These are phyloP conservation scores for Rutstroemia sp. DNA, from an alignment of 2,329 filamentous ascomycete genomes.

Conservation along the genomic window DNA sequence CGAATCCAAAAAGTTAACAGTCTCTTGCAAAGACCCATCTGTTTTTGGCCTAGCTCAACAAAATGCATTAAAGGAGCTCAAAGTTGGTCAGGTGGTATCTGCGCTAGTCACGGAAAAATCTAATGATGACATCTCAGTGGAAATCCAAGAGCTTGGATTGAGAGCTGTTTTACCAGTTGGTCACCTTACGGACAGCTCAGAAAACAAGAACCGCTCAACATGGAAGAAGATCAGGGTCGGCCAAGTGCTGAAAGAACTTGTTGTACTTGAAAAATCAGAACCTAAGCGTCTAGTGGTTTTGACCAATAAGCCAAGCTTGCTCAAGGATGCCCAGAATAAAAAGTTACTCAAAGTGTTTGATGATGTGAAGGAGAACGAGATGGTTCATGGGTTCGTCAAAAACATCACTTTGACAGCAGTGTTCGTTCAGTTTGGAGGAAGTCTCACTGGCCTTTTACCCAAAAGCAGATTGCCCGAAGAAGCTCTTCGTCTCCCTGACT, in stretches of 20 bases:
- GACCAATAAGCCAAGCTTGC: slow-evolving; percentile 74
- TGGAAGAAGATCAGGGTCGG: slow-evolving; percentile 79
- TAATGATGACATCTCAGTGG: slow-evolving; percentile 67
- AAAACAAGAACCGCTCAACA: slow-evolving; percentile 67
- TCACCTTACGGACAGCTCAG: slow-evolving; percentile 80
- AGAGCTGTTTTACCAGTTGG: slow-evolving; percentile 70
- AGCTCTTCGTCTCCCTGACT: slow-evolving; percentile 58
- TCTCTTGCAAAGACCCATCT: slow-evolving; percentile 88
- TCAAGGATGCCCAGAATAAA: slow-evolving; percentile 66
- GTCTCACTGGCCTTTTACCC: slow-evolving; percentile 70
- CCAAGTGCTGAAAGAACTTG: slow-evolving; percentile 72
- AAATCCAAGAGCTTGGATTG: slow-evolving; percentile 65
- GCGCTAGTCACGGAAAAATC: slow-evolving; percentile 79
- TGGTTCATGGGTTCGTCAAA: slow-evolving; percentile 72
- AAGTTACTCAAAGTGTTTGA: slow-evolving; percentile 65
- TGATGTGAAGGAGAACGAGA: slow-evolving; percentile 60
- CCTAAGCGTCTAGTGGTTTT: slow-evolving; percentile 68
- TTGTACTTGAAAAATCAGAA: slow-evolving; percentile 80
- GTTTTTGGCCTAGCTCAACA: slow-evolving; percentile 70
- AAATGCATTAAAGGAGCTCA: slow-evolving; percentile 65
- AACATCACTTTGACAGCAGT: slow-evolving; percentile 76
- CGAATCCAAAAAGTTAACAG: slow-evolving; percentile 63
- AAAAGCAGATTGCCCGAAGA: slow-evolving; percentile 72
- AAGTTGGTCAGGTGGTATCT: slow-evolving; percentile 66
- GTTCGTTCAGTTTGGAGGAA: slow-evolving; percentile 82